These are phyloP conservation scores for Sindora glabra DNA, from an alignment of 306 rosid genomes.

Conservation along the genomic window DNA sequence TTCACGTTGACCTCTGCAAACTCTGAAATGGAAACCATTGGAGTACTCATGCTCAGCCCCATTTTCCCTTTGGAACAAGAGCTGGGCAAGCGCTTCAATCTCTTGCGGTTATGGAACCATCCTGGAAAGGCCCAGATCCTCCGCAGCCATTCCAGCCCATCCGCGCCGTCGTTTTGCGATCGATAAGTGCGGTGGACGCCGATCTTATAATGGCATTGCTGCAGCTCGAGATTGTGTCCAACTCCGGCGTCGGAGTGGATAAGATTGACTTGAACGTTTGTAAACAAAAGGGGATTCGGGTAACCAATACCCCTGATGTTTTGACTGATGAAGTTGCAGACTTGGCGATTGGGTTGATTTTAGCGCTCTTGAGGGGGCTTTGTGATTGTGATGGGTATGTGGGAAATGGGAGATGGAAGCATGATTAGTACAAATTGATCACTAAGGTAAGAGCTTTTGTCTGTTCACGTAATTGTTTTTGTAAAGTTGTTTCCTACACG, in stretches of 20 bases:
- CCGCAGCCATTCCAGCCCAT: slow-evolving; percentile 31
- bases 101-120: slow-evolving; percentile 35
- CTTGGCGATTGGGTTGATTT: slow-evolving; percentile 36
- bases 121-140: slow-evolving; percentile 29
- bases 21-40: slow-evolving; percentile 34
- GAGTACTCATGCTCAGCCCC: slow-evolving; percentile 35
- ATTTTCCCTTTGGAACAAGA: slow-evolving; percentile 36
- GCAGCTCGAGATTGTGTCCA: slow-evolving; percentile 41
- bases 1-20: slow-evolving; percentile 18
- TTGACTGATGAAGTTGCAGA: slow-evolving; percentile 61
- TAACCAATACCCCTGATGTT: slow-evolving; percentile 53
- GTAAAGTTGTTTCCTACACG: too few species aligned
- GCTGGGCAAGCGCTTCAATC: slow-evolving; percentile 49
- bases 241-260: slow-evolving; percentile 51
- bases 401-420: slow-evolving; percentile 52
- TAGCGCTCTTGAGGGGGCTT: slow-evolving; percentile 45
- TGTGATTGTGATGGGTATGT: slow-evolving; percentile 46
- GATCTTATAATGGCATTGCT: slow-evolving; percentile 38
- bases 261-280: slow-evolving; percentile 45
- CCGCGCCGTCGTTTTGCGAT: slow-evolving; percentile 40
- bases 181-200: slow-evolving; percentile 29
- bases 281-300: slow-evolving; percentile 51
- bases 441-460: slow-evolving; percentile 34
- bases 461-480: background rate
- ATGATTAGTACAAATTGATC: slow-evolving; percentile 37